Evolutionary conservation across 208 protist species (phyloP), one percentile per base, ranked within the genome.

Genomic region (Wallacemonas sp.): DNA sequence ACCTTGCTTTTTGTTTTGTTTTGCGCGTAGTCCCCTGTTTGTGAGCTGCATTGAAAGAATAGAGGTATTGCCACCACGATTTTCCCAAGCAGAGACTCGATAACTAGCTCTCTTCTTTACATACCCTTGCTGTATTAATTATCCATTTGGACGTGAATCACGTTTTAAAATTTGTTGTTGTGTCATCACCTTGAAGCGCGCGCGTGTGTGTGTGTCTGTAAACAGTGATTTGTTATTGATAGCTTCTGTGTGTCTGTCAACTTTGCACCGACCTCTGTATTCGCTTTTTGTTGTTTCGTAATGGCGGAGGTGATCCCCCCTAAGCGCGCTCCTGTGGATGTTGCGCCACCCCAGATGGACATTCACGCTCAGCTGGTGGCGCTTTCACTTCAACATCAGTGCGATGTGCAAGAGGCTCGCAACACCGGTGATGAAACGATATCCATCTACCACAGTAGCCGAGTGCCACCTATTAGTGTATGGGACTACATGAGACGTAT

Each of bases 401-500:
- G 88, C 46, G 76, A 77, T 21, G 21, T 58, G 4, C 26, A 58
- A 21, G 71, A 63, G 31, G 33, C 47, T 5, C 26, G 2, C 14
- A 27, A 5, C 0, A 19, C 38, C 22, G 26, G 9, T n/a, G 58
- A 36, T 41, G 31, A 66, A 11, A 22, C 41, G 9, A 70, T 67
- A 21, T 78, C 87, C 8, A 42, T 59, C 41, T 96, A 94, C 55
- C 87, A 94, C 76, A 93, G 86, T 66, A 79, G 68, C 36, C 85
- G 79, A 4, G 70, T 91, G 17, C 91, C 90, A 2, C 64, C 76
- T 45, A 96, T 98, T 66, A 90, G 87, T 4, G 45, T 97, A 17
- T 81, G 70, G 77, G 86, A 96, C 75, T 97, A 97, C 66, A 55
- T 97, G n/a, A 46, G 86, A 14, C 87, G 96, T 44, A 96, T 97